Conservation (phyloP, 371 early-diverging fungal genomes). For the Apophysomyces elegans region DNA sequence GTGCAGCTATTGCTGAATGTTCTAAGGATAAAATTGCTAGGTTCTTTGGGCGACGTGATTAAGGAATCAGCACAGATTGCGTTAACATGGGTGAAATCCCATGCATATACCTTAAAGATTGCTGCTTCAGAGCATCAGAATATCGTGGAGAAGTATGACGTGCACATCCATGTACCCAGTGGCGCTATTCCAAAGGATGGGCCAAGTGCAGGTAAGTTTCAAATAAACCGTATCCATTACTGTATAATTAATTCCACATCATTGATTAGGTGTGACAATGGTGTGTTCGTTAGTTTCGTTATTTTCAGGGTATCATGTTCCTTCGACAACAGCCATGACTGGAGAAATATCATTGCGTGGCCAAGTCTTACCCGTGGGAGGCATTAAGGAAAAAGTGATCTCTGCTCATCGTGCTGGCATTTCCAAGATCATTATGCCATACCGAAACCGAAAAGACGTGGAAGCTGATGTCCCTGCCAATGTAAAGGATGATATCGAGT, state of each 20-base stretch:
- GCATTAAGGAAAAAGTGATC: constrained; percentile 86
- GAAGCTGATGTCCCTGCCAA: constrained; percentile 65
- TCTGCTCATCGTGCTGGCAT: constrained; percentile 84
- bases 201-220: constrained; percentile 55
- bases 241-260: constrained; percentile 25
- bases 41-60: constrained; percentile 85
- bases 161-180: constrained; percentile 86
- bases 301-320: constrained; percentile 61
- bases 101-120: constrained; percentile 63
- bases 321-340: constrained; percentile 73
- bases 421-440: constrained; percentile 58
- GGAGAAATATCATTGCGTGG: constrained; percentile 88
- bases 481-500: constrained; percentile 66
- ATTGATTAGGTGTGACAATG: constrained; percentile 60
- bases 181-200: constrained; percentile 89
- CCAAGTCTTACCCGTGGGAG: constrained; percentile 82
- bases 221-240: constrained; percentile 8
- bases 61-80: constrained; percentile 86
- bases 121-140: constrained; percentile 31
- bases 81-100: constrained; percentile 78
- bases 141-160: constrained; percentile 57
- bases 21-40: constrained; percentile 26
- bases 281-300: constrained; percentile 79
- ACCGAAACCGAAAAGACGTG: constrained; percentile 58
- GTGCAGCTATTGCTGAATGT: background rate